Conservation (phyloP, 1,284 basidiomycete genomes). For the Prillingera fragicola region DNA sequence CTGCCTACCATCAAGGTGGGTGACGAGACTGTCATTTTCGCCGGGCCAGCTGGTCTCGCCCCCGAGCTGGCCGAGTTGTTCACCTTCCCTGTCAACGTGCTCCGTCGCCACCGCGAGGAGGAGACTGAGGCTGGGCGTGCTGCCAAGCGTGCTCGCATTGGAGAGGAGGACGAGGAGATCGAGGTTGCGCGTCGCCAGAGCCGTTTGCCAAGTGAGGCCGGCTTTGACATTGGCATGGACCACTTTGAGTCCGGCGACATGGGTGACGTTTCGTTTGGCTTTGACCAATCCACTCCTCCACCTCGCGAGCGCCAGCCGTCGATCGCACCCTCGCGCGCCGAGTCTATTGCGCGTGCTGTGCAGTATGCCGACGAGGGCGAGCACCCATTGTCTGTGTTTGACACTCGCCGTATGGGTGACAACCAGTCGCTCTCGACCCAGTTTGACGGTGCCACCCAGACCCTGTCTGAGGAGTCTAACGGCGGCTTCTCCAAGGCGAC, state of each 20-base stretch:
- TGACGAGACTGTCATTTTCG: constrained; percentile 65
- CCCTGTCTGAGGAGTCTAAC: background rate
- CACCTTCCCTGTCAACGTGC: constrained; percentile 62
- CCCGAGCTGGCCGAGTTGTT: constrained; percentile 78
- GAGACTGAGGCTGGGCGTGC: constrained; percentile 1
- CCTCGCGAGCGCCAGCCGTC: constrained; percentile 21
- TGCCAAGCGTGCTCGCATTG: constrained; percentile 20
- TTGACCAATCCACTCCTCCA: constrained; percentile 2
- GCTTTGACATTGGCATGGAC: constrained; percentile 15
- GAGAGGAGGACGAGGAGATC: constrained; percentile 56
- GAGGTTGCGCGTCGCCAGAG: constrained; percentile 57
- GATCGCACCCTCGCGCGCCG: constrained; percentile 30
- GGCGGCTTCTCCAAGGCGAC: constrained; percentile 83
- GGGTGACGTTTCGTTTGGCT: constrained; percentile 17
- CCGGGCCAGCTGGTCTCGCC: constrained; percentile 62
- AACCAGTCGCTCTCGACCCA: constrained; percentile 2
- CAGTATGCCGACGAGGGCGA: constrained; percentile 39
- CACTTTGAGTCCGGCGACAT: constrained; percentile 13
- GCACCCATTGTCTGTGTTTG: constrained; percentile 78
- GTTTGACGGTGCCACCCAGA: background rate
- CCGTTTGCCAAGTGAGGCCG: constrained; percentile 16
- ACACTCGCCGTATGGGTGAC: constrained; percentile 46
- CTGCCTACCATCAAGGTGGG: constrained; percentile 66
- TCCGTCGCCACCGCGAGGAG: constrained; percentile 44
- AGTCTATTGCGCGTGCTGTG: constrained; percentile 51